A percentile compares a stretch with the other conserved stretches of the same genome.
Evolutionary conservation across 306 rosid species (phyloP).

Genomic region (Lathyrus aphaca): DNA sequence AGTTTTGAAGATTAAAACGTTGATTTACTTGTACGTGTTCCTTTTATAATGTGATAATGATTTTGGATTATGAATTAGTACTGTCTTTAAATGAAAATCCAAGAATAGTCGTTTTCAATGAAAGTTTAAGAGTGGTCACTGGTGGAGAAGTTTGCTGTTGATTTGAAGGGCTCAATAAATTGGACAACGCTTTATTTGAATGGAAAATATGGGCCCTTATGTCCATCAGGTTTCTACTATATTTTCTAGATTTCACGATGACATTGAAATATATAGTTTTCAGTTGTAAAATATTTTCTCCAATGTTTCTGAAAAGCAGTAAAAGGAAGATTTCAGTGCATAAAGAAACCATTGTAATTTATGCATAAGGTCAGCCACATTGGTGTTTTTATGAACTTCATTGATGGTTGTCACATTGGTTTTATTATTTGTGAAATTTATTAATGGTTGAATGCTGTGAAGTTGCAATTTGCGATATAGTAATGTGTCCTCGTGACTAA

Average conservation of each 20-base stretch:
- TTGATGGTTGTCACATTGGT: conserved; percentile 16
- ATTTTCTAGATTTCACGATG: conserved; percentile 13
- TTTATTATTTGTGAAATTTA: conserved; percentile 10
- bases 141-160: conserved; percentile 80
- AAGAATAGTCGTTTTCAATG: conserved; percentile 83
- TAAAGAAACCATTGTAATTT: conserved; percentile 64
- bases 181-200: conserved; percentile 96
- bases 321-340: conserved; percentile 75
- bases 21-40: not conserved
- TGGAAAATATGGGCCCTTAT: conserved; percentile 92
- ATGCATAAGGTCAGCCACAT: conserved; percentile 78
- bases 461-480: conserved; percentile 18
- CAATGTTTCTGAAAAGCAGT: conserved; percentile 52
- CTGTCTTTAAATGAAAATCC: conserved; percentile 67
- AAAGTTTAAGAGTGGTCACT: conserved; percentile 93
- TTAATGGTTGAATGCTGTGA: conserved; percentile 9
- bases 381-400: conserved; percentile 16
- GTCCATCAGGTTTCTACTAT: conserved; percentile 74
- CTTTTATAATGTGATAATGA: conserved; percentile 5
- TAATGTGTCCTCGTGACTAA: conserved; percentile 6
- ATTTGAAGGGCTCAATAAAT: conserved; percentile 72
- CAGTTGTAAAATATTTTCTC: conserved; percentile 19
- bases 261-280: conserved; percentile 8
- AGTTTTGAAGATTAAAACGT: too few relatives aligned
- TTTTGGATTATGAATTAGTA: conserved; percentile 25